Base-by-base conservation (phyloP, 768 basidiomycete genomes). In the Amanita muscaria region DNA sequence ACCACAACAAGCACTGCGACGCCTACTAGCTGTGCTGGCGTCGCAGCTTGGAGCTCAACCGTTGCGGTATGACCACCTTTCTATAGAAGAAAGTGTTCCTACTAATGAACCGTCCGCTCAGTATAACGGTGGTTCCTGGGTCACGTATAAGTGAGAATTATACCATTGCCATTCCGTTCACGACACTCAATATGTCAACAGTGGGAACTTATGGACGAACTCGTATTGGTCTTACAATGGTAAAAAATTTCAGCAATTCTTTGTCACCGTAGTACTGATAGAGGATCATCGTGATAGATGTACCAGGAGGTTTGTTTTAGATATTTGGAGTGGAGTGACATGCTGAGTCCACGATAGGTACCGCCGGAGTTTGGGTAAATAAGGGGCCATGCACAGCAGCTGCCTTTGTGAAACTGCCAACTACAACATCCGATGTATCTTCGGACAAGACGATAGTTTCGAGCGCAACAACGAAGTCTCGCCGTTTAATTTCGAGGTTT, bases 201-300 rank as follows among this genome's bases (percentile, higher is more conserved):
- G 74, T 42, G 70, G 72, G 9, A 56, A 73, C 48, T 59, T 74
- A 8, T 77, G 74, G 74, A 67, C 61, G 1, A 73, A 74, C 3
- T 54, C 64, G 42, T 72, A 66, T 65, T 77, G 76, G 75, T 63
- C 60, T 8, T 57, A 72, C 33, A 53, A 56, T 18, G 70, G 74
- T 57, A 40, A 24, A 53, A 43, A 4, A 9, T 15, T 18, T 21
- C 15, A 23, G 31, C 4, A 11, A 8, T n/a, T 10, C 12, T 2
- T 21, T 12, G 15, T 16, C 14, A 19, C 24, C n/a, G 15, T 25
- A n/a, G n/a, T n/a, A n/a, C n/a, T n/a, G 25, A 2, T 15, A 39
- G 21, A 42, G 35, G 22, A 32, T 19, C 4, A 3, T 33, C 23
- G 24, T n/a, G 32, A 15, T 18, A 52, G 65, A 65, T 44, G 41